Conservation (phyloP, 352 stramenopile species). For the Globisporangium echinulatum region DNA sequence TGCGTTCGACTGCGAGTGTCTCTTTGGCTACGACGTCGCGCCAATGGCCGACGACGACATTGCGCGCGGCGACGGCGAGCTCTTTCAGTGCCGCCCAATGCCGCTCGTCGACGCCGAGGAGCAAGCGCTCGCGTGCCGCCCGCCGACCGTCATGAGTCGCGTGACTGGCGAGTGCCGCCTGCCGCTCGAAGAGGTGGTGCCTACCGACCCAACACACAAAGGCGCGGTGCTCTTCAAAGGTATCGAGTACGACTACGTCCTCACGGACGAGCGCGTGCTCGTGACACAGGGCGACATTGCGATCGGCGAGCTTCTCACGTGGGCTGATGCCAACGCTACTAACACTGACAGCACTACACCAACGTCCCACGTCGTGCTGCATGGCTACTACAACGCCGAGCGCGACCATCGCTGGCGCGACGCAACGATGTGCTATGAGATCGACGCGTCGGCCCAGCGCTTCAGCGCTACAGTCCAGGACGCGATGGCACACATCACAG, state of each 20-base stretch:
- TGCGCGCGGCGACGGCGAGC: constrained; percentile 22
- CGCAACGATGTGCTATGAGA: constrained; percentile 58
- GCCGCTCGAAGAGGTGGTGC: constrained; percentile 48
- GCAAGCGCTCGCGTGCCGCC: constrained; percentile 27
- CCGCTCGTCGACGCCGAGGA: constrained; percentile 27
- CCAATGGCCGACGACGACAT: constrained; percentile 22
- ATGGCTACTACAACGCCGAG: constrained; percentile 80
- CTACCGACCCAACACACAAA: constrained; percentile 3
- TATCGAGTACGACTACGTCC: constrained; percentile 79
- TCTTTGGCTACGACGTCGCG: constrained; percentile 37
- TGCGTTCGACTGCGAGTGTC: constrained; percentile 35
- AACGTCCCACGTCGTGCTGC: constrained; percentile 24
- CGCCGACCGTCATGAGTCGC: constrained; percentile 33
- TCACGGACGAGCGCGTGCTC: constrained; percentile 67
- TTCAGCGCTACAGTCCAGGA: constrained; percentile 38
- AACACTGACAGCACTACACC: constrained; percentile 3
- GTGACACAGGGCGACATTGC: constrained; percentile 74
- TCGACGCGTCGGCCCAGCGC: constrained; percentile 32
- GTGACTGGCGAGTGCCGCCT: constrained; percentile 57
- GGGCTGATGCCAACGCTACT: constrained; percentile 12
- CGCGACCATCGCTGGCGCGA: constrained; percentile 68
- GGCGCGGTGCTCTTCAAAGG: constrained; percentile 53
- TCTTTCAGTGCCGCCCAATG: constrained; percentile 30
- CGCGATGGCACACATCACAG: constrained; percentile 55
- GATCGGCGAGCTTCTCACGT: constrained; percentile 48